Evolutionary conservation across 495 filamentous ascomycete species (phyloP), one percentile per base, ranked within the genome.

Genomic region (Saxispiralis lemnorum): DNA sequence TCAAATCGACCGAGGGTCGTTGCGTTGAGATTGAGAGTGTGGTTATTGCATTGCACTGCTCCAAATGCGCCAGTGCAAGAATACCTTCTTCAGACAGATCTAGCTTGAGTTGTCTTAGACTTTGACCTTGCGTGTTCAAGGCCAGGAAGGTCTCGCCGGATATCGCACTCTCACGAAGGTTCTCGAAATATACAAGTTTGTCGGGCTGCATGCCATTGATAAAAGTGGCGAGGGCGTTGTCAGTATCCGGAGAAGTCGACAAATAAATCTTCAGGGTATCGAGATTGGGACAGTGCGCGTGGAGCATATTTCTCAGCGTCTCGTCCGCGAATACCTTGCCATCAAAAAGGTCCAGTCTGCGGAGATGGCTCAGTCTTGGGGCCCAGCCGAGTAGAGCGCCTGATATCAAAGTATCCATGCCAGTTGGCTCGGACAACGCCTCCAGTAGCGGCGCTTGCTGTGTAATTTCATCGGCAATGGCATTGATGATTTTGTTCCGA

Each of bases 221-320:
- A 46, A 83, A 78, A 14, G 59, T 57, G 2, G 75, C 70, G 31
- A 82, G 56, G 31, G 72, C 56, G 17, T 65, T 49, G 46, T 78
- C 75, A 14, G 68, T 59, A 35, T 66, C 62, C 0, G 60, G 10
- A 32, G 15, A 54, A 36, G 62, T 69, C 66, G 69, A 73, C 38
- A 49, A 57, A 44, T 65, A 78, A 40, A 79, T 72, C 16, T 63
- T 68, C 15, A 87, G 52, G 24, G 69, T 62, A 34, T 70, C 64
- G 50, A 87, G 79, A 9, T 66, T 51, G 2, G 69, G 73, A 45
- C 79, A 87, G 51, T 70, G 61, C 31, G 64, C 47, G 13, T 60
- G 55, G 24, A 87, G 68, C n/a, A 69, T 63, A 7, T 55, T 54
- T 12, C 68, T 45, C 6, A 64, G 68, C 6, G 64, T 62, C 33